phyloP scores from a whole-genome alignment of 495 filamentous ascomycete genomes.

The Parathielavia appendiculata region DNA sequence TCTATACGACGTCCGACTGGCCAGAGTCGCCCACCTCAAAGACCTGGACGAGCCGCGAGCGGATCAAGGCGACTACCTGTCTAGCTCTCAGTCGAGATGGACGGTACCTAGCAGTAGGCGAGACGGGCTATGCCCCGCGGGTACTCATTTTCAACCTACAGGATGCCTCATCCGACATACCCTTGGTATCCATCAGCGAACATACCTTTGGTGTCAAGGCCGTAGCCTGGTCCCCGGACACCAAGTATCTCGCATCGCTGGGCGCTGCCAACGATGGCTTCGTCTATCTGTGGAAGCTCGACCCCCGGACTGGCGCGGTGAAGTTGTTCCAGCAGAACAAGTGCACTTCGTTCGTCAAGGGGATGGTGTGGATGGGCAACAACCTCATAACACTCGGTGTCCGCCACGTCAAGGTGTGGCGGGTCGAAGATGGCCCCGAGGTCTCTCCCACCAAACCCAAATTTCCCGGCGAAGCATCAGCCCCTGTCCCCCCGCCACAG shows the following conservation, averaged over 20 bases:
- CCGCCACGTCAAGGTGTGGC: constrained; percentile 91
- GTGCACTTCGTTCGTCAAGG: constrained; percentile 76
- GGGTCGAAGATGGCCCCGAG: constrained; percentile 58
- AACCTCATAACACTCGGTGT: constrained; percentile 64
- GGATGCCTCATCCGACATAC: constrained; percentile 71
- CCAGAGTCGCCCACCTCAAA: constrained; percentile 58
- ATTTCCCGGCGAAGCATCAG: constrained; percentile 36
- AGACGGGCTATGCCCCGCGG: constrained; percentile 90
- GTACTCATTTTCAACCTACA: constrained; percentile 83
- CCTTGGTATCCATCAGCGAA: constrained; percentile 79
- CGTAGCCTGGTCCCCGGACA: constrained; percentile 84
- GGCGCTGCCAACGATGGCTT: constrained; percentile 90
- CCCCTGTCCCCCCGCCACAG: constrained; percentile 28
- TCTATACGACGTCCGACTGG: constrained; percentile 42
- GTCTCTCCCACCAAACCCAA: constrained; percentile 47
- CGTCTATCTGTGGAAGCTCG: constrained; percentile 84
- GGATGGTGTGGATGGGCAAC: constrained; percentile 82
- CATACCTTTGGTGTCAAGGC: constrained; percentile 86
- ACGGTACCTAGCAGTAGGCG: constrained; percentile 82
- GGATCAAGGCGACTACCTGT: constrained; percentile 95
- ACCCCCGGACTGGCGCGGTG: constrained; percentile 74
- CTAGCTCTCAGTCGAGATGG: constrained; percentile 87
- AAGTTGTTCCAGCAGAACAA: constrained; percentile 88
- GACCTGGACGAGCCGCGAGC: constrained; percentile 78
- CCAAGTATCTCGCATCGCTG: constrained; percentile 80